Percentiles rank a stretch among this genome's conserved stretches.
Evolutionary conservation across 1,284 basidiomycete genomes (phyloP).

Genomic region (Xerocomus amazonicus): DNA sequence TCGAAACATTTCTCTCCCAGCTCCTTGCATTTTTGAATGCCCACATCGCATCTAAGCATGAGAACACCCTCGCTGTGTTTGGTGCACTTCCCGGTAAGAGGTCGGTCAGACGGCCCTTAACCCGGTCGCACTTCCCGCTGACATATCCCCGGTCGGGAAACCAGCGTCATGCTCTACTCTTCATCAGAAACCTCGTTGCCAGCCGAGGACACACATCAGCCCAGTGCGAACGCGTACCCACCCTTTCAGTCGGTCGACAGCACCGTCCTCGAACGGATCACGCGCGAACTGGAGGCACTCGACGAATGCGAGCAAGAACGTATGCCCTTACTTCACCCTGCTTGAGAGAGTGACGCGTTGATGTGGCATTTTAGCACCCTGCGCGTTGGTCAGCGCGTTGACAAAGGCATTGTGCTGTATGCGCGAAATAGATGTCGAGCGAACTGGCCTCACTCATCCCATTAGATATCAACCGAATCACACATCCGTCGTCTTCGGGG

Average conservation of each 20-base stretch:
- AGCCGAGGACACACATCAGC: constrained; percentile 37
- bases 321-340: constrained; percentile 28
- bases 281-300: constrained; percentile 56
- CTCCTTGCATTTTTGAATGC: constrained; percentile 90
- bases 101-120: constrained; percentile 37
- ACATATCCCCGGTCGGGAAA: too few species aligned
- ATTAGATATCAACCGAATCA: constrained; percentile 81
- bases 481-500: constrained; percentile 40
- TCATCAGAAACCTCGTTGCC: constrained; percentile 46
- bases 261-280: constrained; percentile 61
- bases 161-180: constrained; percentile 72
- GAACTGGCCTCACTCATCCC: constrained; percentile 2
- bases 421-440: constrained; percentile 23
- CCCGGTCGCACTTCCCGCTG: not conserved
- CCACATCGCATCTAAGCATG: constrained; percentile 86
- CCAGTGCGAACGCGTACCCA: constrained; percentile 78
- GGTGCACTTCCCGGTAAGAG: constrained; percentile 82
- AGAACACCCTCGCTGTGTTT: constrained; percentile 91
- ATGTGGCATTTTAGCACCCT: constrained; percentile 46
- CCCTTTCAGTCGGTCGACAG: constrained; percentile 77
- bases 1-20: constrained; percentile 71
- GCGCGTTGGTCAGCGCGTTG: constrained; percentile 80
- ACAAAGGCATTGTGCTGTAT: constrained; percentile 88
- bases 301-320: constrained; percentile 48
- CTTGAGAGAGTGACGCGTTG: not conserved